These are phyloP conservation scores for Diaporthe eres DNA, from an alignment of 2,329 filamentous ascomycete genomes.

Conservation along the genomic window DNA sequence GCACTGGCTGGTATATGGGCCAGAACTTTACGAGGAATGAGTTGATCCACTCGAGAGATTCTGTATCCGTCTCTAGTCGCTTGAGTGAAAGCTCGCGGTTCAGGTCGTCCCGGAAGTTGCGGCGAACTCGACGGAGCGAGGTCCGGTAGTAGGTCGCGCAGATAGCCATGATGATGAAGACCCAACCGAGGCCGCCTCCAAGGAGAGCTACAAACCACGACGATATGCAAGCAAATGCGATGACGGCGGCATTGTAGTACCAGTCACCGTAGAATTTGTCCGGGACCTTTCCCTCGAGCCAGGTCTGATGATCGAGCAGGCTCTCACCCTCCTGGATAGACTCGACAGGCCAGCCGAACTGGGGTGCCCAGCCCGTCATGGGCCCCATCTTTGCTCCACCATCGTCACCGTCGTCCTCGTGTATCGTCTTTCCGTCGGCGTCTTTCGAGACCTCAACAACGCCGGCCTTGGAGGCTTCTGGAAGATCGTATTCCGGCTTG, in stretches of 20 bases:
- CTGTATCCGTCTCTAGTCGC: slow-evolving; percentile 88
- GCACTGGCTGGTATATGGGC: slow-evolving; percentile 97
- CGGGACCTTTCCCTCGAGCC: slow-evolving; percentile 85
- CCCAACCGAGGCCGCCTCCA: slow-evolving; percentile 92
- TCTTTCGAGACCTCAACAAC: slow-evolving; percentile 70
- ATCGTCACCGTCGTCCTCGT: slow-evolving; percentile 67
- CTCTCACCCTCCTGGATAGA: slow-evolving; percentile 72
- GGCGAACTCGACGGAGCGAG: slow-evolving; percentile 90
- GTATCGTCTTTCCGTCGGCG: slow-evolving; percentile 61
- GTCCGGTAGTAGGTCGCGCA: slow-evolving; percentile 98
- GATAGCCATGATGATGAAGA: slow-evolving; percentile 91
- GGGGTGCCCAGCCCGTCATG: slow-evolving; percentile 88
- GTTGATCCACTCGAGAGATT: slow-evolving; percentile 99
- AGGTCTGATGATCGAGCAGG: slow-evolving; percentile 88
- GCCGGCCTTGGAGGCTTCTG: slow-evolving; percentile 78
- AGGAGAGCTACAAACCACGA: slow-evolving; percentile 93
- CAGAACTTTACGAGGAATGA: slow-evolving; percentile 99
- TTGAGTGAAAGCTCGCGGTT: slow-evolving; percentile 86
- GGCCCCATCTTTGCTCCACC: slow-evolving; percentile 68
- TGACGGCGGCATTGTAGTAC: slow-evolving; percentile 98
- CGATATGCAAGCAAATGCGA: slow-evolving; percentile 89
- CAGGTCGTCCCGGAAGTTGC: slow-evolving; percentile 96
- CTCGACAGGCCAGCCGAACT: slow-evolving; percentile 80
- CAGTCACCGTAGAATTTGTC: slow-evolving; percentile 97
- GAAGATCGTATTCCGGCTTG: slow-evolving; percentile 81